phyloP scores from a whole-genome alignment of 2,329 filamentous ascomycete genomes.

The Esteya vermicola region DNA sequence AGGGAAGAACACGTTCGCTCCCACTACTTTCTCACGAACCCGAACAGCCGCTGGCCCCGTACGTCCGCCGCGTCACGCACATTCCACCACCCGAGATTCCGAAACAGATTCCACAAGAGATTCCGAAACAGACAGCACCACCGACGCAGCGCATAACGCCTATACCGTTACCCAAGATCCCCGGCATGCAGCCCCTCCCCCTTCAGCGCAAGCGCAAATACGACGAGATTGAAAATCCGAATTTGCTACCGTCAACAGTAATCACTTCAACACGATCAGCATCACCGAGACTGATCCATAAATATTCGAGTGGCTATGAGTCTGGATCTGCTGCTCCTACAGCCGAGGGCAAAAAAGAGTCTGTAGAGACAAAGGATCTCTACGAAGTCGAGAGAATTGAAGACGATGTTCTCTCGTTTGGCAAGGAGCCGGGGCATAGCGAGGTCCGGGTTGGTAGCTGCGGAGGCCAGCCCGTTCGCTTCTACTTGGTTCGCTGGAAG shows the following conservation, averaged over 20 bases:
- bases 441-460: no score
- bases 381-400: conserved; percentile 13
- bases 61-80: not conserved
- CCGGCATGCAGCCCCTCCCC: not conserved
- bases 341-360: conserved; percentile 2
- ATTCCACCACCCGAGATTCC: not conserved
- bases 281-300: no score
- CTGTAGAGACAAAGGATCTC: conserved; percentile 5
- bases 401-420: no score
- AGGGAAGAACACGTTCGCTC: not conserved
- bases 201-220: no score
- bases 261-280: no score
- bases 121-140: not conserved
- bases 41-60: not conserved
- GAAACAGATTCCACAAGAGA: not conserved
- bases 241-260: no score
- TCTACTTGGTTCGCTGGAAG: conserved; percentile 40
- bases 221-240: no score
- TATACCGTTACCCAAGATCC: not conserved
- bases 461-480: conserved; percentile 19
- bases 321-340: no score
- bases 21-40: not conserved
- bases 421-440: no score
- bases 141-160: not conserved
- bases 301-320: no score